Evolutionary conservation across 345 rosid species (phyloP), one percentile per base, ranked within the genome.

Genomic region (Eucalyptus fibrosa): DNA sequence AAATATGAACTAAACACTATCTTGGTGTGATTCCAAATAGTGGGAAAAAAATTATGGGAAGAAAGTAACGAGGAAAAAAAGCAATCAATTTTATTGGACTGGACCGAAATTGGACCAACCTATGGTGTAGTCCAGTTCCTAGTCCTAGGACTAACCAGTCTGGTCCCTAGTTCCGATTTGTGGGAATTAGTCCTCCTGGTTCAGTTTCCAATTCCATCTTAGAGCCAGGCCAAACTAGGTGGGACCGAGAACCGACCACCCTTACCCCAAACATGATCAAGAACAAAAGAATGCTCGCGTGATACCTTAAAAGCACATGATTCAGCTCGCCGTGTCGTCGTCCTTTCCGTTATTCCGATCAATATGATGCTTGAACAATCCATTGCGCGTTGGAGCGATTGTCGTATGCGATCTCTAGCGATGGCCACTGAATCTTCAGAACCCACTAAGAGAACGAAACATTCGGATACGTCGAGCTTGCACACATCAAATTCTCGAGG

Each of bases 151-250:
- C 10, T 9, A 53, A 53, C 4, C 0, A 53, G 1, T 53, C 4
- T 7, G 1, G 56, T 53, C 24, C 59, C 2, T 4, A 1, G 5
- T 53, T 53, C 5, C 2, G 5, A 53, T 53, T 53, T 53, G 59
- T 53, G 11, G 0, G 1, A 8, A 53, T 53, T 4, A 53, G 24
- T 53, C 5, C 26, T 19, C 59, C 26, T 1, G 0, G 2, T 53
- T 53, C 11, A 0, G 1, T 53, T 53, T 53, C 5, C 2, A 1
- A 1, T 53, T 53, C 59, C 11, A 53, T 53, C 26, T 53, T 53
- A 3, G 59, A 53, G 4, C 2, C 24, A 19, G 2, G 59, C 59
- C 24, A 53, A 53, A 53, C 10, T 53, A 1, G 59, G 11, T 21
- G 59, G 59, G 24, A 53, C 11, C 5, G 5, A 53, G 59, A 53